Evolutionary conservation across 2,329 filamentous ascomycete species (phyloP), one percentile per base, ranked within the genome.

Genomic region (Orbilia oligospora): DNA sequence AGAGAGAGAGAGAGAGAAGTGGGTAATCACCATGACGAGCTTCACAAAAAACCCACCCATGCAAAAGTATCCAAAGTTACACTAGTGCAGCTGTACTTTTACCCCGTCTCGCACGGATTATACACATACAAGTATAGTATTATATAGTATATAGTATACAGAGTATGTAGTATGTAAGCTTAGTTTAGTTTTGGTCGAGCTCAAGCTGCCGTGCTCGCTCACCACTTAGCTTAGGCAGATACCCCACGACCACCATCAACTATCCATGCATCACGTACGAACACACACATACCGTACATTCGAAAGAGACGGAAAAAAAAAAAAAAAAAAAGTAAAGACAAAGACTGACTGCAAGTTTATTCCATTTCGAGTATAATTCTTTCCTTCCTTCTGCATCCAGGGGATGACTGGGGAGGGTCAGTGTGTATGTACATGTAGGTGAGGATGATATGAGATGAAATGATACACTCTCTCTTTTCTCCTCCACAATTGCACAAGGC

Each of bases 401-500:
- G 49, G 49, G 6, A 20, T 8, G 36, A 10, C 5, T 5, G 36
- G 9, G 12, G 10, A 14, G 36, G 8, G 36, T 38, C 9, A 9
- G 36, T 22, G 36, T 38, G 36, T 5, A 14, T 38, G 27, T 6
- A 30, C n/a, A n/a, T n/a, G 14, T 44, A 8, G 20, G n/a, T 46
- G 44, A 46, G 44, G n/a, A 20, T 46, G 44, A 20, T 46, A 46
- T 46, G 44, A 46, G 44, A 46, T 46, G 44, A 46, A 46, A 46
- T 46, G 18, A 46, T 46, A 46, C 44, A 4, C 12, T 38, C 38
- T 41, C 12, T 10, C 36, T 30, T 38, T 14, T 41, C 44, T 20
- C 44, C 44, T 41, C 53, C n/a, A 14, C 56, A 36, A 61, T n/a
- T 41, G 30, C n/a, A 14, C 56, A 36, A 61, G 56, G 53, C 53